Percentiles rank a stretch among this genome's conserved stretches.
Evolutionary conservation across 768 basidiomycete species (phyloP).

Genomic region (Tylopilus sp.): DNA sequence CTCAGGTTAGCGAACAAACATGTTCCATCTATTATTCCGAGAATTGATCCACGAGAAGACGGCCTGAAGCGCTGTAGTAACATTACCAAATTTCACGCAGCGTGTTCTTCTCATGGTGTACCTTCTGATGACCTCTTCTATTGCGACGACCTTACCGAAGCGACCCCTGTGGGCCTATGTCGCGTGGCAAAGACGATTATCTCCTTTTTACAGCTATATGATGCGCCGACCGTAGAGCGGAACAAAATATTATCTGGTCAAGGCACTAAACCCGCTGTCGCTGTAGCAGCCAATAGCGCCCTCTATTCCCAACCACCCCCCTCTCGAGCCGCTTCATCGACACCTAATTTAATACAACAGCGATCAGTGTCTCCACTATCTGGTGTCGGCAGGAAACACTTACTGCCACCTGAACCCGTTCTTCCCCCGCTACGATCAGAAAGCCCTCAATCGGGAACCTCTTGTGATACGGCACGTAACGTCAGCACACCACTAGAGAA

Average conservation of each 20-base stretch:
- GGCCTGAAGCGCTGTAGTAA: slow-evolving; percentile 66
- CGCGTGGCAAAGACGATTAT: slow-evolving; percentile 76
- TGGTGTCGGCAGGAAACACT: slow-evolving; percentile 39
- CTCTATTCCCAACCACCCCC: slow-evolving; percentile 28
- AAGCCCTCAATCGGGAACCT: slow-evolving; percentile 49
- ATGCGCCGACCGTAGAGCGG: slow-evolving; percentile 45
- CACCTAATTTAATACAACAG: slow-evolving; percentile 51
- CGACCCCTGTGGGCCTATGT: slow-evolving; percentile 55
- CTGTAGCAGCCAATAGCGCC: slow-evolving; percentile 33
- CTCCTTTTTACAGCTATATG: slow-evolving; percentile 60
- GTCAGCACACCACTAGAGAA: slow-evolving; percentile 13
- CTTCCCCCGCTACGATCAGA: slow-evolving; percentile 53
- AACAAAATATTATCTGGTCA: slow-evolving; percentile 46
- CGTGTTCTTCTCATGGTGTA: slow-evolving; percentile 66
- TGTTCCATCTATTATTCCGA: slow-evolving; percentile 54
- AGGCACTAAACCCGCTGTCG: slow-evolving; percentile 27
- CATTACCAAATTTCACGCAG: slow-evolving; percentile 73
- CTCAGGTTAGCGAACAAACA: slow-evolving; percentile 77
- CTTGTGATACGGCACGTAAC: slow-evolving; percentile 31
- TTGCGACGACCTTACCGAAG: slow-evolving; percentile 64
- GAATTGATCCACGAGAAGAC: slow-evolving; percentile 64
- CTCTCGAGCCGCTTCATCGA: slow-evolving; percentile 53
- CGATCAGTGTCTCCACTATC: slow-evolving; percentile 38
- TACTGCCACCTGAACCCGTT: slow-evolving; percentile 46
- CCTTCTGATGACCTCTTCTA: slow-evolving; percentile 61